Evolutionary conservation across 371 early-diverging fungal species (phyloP), one percentile per base, ranked within the genome.

Genomic region (Lichtheimia corymbifera): DNA sequence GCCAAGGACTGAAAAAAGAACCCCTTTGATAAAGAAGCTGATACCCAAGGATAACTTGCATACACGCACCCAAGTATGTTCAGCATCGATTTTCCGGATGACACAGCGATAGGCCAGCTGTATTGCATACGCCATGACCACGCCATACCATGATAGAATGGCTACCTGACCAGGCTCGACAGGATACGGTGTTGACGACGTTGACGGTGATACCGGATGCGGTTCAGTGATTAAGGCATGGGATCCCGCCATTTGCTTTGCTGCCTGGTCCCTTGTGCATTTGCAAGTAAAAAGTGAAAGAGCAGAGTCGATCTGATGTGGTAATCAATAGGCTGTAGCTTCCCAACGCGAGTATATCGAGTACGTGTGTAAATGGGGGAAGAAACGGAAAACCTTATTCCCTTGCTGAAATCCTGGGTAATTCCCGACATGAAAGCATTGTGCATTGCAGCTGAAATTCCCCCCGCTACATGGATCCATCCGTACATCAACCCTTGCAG

Each of bases 1-100:
- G 18, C 30, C 24, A 4, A 65, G 56, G 14, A 57, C 20, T 45
- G 41, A 20, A 44, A 65, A 65, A 13, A 65, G 11, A 14, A 43
- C 14, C 1, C 51, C 44, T 18, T 65, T 65, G 18, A 61, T 49
- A 13, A 53, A 50, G 15, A 65, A 28, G n/a, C 20, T 4, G 6
- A 25, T 6, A 9, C 53, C 55, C 56, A 61, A 41, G 24, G 51
- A 6, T 41, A 50, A n/a, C 20, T 65, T 65, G n/a, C 18, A 47
- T 27, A 56, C 13, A 5, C 65, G 60, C 22, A 65, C 52, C 14
- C 41, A 20, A 12, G 17, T 17, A 14, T 30, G 50, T 17, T 41
- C 20, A 5, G 22, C 9, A 43, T 64, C 65, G 7, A 55, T 12
- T 40, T 30, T 65, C 20, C 20, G 13, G 24, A 45, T 11, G 2